These are phyloP conservation scores for Cinnamomum micranthum DNA, from an alignment of 164 flowering plant genomes.

Conservation along the genomic window DNA sequence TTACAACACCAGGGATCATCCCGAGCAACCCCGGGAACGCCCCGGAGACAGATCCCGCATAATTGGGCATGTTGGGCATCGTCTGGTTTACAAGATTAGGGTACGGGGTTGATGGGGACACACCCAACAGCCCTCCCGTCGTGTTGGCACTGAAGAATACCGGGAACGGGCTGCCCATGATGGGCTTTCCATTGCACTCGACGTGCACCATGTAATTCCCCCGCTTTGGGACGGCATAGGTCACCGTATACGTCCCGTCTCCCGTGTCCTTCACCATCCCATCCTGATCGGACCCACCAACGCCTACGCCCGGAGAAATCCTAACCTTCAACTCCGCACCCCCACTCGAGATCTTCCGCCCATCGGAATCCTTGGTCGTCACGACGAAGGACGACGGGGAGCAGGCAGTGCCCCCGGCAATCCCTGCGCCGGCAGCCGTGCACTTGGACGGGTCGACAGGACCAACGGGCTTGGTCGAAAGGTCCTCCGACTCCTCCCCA, in stretches of 20 bases:
- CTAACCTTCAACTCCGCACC: slow-evolving; percentile 72
- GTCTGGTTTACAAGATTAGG: slow-evolving; percentile 89
- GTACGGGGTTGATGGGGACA: slow-evolving; percentile 42
- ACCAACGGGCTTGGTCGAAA: slow-evolving; percentile 67
- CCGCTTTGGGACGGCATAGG: slow-evolving; percentile 86
- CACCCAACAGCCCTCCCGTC: slow-evolving; percentile 69
- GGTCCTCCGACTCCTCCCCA: slow-evolving; percentile 51
- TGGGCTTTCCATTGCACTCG: slow-evolving; percentile 81
- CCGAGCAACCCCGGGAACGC: slow-evolving; percentile 90
- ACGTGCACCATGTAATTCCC: slow-evolving; percentile 95
- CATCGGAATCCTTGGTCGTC: slow-evolving; percentile 80
- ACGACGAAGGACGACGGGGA: slow-evolving; percentile 61
- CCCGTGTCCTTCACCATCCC: slow-evolving; percentile 91
- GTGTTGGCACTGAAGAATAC: slow-evolving; percentile 90
- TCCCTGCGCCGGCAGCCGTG: slow-evolving; percentile 87
- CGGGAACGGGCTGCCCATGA: slow-evolving; percentile 95
- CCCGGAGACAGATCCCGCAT: slow-evolving; percentile 84
- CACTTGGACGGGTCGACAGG: slow-evolving; percentile 85
- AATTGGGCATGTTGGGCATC: slow-evolving; percentile 99
- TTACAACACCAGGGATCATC: slow-evolving; percentile 81
- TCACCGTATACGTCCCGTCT: slow-evolving; percentile 81
- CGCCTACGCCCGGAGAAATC: slow-evolving; percentile 82
- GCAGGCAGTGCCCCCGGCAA: slow-evolving; percentile 90
- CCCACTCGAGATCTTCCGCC: slow-evolving; percentile 64
- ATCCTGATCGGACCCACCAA: slow-evolving; percentile 88